Percentiles rank a stretch among this genome's conserved stretches.
Evolutionary conservation across 192 early-diverging fungal genomes (phyloP).

Genomic region (Chytriomyces sp.): DNA sequence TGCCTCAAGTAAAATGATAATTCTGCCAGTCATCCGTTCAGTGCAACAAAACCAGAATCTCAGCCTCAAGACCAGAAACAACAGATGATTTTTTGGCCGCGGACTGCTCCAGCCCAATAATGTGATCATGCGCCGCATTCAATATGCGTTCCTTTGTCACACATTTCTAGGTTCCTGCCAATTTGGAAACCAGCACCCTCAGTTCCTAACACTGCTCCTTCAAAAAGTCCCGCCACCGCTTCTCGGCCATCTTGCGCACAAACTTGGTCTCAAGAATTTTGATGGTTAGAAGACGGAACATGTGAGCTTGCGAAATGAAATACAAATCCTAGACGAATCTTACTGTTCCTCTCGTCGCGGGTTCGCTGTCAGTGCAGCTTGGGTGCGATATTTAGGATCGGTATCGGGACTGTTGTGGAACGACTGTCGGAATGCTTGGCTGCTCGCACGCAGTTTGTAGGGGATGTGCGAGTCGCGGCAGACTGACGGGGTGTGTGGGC

Average conservation of each 20-base stretch:
- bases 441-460: background rate
- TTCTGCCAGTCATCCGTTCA: background rate
- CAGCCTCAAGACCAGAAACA: background rate
- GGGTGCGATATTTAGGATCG: background rate
- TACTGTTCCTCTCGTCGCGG: background rate
- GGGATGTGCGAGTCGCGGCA: background rate
- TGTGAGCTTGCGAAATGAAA: background rate
- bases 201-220: background rate
- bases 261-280: background rate
- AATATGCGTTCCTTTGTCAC: slow-evolving; percentile 13
- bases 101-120: background rate
- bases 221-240: slow-evolving; percentile 1
- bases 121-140: slow-evolving; percentile 13
- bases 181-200: background rate
- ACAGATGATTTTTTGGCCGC: background rate
- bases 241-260: slow-evolving; percentile 16
- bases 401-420: background rate
- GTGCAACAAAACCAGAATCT: background rate
- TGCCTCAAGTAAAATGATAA: background rate
- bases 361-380: background rate
- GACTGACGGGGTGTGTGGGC: no score
- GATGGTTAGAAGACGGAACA: no score
- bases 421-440: background rate
- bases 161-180: background rate
- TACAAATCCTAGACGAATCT: background rate